These are phyloP conservation scores for Penicillium janthinellum DNA, from an alignment of 2,329 filamentous ascomycete genomes.

Conservation along the genomic window DNA sequence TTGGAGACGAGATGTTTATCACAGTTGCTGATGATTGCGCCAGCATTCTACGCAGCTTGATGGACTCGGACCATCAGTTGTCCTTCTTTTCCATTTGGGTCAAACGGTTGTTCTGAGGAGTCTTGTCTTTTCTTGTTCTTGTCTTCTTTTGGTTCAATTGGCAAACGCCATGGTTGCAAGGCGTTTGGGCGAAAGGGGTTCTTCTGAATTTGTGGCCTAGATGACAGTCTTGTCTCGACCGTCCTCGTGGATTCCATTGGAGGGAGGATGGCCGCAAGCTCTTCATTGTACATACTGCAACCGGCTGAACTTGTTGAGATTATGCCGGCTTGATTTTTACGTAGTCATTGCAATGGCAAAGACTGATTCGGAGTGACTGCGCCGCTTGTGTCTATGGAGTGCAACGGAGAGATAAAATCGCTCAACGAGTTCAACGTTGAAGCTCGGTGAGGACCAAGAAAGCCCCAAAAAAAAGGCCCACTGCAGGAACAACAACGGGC, in stretches of 20 bases:
- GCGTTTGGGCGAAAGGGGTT: neutral
- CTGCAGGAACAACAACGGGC: constrained; percentile 25
- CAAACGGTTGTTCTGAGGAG: too few species aligned
- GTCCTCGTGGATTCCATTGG: neutral
- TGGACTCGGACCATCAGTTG: neutral
- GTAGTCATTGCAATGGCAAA: neutral
- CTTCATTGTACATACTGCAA: constrained; percentile 1
- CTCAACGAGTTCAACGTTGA: neutral
- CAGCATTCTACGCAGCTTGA: constrained; percentile 5
- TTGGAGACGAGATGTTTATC: neutral
- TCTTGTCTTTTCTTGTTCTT: neutral
- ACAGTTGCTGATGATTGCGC: constrained; percentile 8
- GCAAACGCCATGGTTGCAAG: neutral
- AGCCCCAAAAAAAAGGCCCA: neutral
- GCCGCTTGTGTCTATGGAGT: neutral
- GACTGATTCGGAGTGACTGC: neutral
- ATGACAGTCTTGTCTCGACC: neutral
- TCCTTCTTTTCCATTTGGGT: neutral
- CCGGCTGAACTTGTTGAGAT: neutral
- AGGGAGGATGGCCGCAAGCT: neutral
- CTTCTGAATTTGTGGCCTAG: neutral
- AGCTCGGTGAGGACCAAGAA: neutral
- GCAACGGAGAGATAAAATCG: neutral
- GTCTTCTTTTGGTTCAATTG: neutral
- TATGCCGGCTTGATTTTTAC: neutral